phyloP scores from a whole-genome alignment of 139 green algal species.

The Closterium sp. region DNA sequence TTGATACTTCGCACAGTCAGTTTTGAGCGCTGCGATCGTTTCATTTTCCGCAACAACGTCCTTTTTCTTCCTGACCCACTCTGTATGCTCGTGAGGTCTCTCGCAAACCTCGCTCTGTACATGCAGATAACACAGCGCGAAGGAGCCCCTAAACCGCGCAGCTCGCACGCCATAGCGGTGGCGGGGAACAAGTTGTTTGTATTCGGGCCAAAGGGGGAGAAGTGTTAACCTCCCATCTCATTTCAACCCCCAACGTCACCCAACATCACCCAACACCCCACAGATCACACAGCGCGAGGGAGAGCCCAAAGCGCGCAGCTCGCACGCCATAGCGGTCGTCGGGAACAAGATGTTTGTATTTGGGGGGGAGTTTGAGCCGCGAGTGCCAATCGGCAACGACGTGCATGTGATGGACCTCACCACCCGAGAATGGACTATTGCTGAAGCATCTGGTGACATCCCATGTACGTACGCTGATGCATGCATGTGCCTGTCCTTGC shows the following conservation, averaged over 20 bases:
- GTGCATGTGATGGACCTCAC: slow-evolving; percentile 19
- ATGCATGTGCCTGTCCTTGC: not conserved
- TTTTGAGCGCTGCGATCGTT: too few species aligned
- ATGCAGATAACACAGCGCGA: not conserved
- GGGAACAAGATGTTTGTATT: slow-evolving; percentile 4
- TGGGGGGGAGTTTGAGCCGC: slow-evolving; percentile 17
- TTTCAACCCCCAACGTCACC: too few species aligned
- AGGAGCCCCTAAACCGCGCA: not conserved
- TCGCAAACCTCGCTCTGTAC: too few species aligned
- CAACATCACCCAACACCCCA: too few species aligned
- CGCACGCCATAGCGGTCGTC: slow-evolving; percentile 3
- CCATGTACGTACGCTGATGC: not conserved
- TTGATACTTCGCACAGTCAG: too few species aligned
- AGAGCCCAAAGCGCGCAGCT: slow-evolving; percentile 4
- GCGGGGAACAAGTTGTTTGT: not conserved
- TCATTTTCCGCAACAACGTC: too few species aligned
- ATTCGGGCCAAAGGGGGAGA: not conserved
- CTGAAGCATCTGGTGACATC: not conserved
- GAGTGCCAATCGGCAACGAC: slow-evolving; percentile 18
- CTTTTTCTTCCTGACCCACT: too few species aligned
- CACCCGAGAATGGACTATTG: not conserved
- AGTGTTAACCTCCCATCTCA: not conserved
- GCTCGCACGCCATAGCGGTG: slow-evolving; percentile 21
- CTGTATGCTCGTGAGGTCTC: too few species aligned
- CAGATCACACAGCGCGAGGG: not conserved